These are phyloP conservation scores for Cercospora sp. DNA, from an alignment of 2,329 filamentous ascomycete species.

Conservation along the genomic window DNA sequence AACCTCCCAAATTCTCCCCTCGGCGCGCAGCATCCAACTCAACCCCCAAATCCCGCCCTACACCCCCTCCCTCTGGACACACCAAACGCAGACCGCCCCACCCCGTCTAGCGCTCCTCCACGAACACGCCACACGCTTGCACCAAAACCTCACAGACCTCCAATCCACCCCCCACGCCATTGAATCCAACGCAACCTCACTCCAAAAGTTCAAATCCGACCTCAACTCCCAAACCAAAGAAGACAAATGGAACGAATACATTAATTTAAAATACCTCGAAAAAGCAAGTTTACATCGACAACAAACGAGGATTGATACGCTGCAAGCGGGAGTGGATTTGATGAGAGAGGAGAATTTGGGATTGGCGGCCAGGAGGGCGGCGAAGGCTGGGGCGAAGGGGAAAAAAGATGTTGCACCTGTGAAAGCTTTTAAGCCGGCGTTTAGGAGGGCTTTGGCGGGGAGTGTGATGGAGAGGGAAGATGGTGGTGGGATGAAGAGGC, in stretches of 20 bases:
- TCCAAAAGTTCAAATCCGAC: neutral
- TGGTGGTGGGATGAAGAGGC: neutral
- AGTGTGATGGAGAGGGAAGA: neutral
- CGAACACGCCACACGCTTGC: neutral
- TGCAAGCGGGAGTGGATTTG: neutral
- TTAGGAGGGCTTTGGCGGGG: neutral
- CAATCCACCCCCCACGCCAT: neutral
- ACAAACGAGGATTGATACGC: neutral
- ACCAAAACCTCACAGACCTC: constrained; percentile 14
- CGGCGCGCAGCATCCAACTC: neutral
- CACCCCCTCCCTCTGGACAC: constrained; percentile 8
- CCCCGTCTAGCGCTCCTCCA: neutral
- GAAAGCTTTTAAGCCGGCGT: neutral
- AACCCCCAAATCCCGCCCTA: constrained; percentile 15
- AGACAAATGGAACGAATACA: neutral
- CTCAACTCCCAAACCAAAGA: neutral
- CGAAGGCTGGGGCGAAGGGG: neutral
- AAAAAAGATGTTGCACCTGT: neutral
- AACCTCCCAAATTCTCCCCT: neutral
- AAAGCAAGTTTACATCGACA: neutral
- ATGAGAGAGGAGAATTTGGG: neutral
- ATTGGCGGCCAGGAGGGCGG: neutral
- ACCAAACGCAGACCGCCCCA: neutral
- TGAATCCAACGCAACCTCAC: neutral
- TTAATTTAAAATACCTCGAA: neutral